Percentiles rank a stretch among this genome's conserved stretches.
Conservation (phyloP, 164 flowering plant species). For the Santalum album region DNA sequence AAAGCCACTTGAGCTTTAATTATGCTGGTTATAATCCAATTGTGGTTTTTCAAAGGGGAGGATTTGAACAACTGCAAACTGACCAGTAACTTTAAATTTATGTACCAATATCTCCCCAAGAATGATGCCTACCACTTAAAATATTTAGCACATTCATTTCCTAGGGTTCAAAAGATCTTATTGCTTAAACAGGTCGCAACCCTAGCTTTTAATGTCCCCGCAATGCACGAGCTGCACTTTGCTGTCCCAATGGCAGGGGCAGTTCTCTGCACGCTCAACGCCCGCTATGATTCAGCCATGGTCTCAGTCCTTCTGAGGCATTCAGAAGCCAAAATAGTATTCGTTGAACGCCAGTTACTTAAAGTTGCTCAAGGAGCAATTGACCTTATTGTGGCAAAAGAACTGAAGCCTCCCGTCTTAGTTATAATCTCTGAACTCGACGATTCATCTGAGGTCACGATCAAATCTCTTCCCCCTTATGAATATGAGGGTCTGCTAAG, state of each 20-base stretch:
- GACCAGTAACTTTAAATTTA: too few relatives aligned
- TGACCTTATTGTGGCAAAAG: conserved; percentile 20
- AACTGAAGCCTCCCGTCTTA: conserved; percentile 26
- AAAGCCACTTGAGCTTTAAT: too few relatives aligned
- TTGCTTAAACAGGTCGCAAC: conserved; percentile 38
- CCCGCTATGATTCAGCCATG: conserved; percentile 45
- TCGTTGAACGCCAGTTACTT: conserved; percentile 49
- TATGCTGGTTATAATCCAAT: too few relatives aligned
- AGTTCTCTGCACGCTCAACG: conserved; percentile 53
- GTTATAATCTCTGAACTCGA: conserved; percentile 32
- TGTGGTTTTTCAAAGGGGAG: too few relatives aligned
- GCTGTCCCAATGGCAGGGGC: conserved; percentile 79
- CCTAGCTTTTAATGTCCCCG: conserved; percentile 61
- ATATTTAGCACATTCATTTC: too few relatives aligned
- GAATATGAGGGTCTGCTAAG: conserved; percentile 41
- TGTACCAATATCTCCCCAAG: too few relatives aligned
- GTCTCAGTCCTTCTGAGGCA: conserved; percentile 39
- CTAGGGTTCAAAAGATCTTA: not conserved
- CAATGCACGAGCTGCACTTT: conserved; percentile 70
- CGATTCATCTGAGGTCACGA: conserved; percentile 7
- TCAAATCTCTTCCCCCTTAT: not conserved
- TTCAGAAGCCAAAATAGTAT: conserved; percentile 50
- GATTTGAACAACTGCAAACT: too few relatives aligned
- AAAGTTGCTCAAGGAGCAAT: conserved; percentile 34
- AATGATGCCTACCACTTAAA: too few relatives aligned